Percentiles rank a stretch among this genome's conserved stretches.
phyloP scores from a whole-genome alignment of 2,329 filamentous ascomycete species.

The Madurella mycetomatis region DNA sequence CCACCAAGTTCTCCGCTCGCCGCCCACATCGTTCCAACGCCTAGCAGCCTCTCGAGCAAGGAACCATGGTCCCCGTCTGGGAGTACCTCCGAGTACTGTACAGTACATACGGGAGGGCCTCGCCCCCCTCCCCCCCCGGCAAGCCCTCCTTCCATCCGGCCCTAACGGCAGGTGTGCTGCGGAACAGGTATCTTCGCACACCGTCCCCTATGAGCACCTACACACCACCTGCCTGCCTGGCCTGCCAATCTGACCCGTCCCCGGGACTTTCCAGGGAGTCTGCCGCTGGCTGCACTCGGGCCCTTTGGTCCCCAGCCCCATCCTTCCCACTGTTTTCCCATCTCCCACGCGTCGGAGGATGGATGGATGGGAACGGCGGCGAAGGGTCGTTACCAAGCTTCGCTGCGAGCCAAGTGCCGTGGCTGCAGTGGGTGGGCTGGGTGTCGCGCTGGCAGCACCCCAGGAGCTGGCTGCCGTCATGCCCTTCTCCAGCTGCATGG shows the following conservation, averaged over 20 bases:
- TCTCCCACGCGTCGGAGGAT: conserved; percentile 5
- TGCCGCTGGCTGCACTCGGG: too few species aligned
- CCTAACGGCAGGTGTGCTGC: neutral
- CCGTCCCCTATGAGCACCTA: neutral
- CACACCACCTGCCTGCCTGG: neutral
- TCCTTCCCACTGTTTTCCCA: conserved; percentile 9
- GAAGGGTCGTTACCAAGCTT: conserved; percentile 19
- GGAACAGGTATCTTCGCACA: neutral
- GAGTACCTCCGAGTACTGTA: conserved; percentile 19
- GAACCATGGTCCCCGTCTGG: conserved; percentile 17
- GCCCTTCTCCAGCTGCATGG: conserved; percentile 40
- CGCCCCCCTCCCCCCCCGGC: too few species aligned
- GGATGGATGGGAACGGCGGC: neutral
- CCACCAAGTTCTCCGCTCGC: conserved; percentile 22
- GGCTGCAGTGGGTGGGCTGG: conserved; percentile 18
- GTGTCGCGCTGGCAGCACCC: conserved; percentile 17
- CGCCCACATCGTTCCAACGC: conserved; percentile 23
- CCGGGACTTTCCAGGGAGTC: too few species aligned
- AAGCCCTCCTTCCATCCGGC: conserved; percentile 6
- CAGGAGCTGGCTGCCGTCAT: conserved; percentile 37
- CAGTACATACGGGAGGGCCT: conserved; percentile 13
- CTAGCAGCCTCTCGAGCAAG: conserved; percentile 16
- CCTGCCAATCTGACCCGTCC: too few species aligned
- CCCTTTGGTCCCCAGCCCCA: conserved; percentile 4
- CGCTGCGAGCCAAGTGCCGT: conserved; percentile 24